A percentile compares a stretch with the other conserved stretches of the same genome.
phyloP scores from a whole-genome alignment of 192 early-diverging fungal species.

The Phlyctochytrium bullatum region DNA sequence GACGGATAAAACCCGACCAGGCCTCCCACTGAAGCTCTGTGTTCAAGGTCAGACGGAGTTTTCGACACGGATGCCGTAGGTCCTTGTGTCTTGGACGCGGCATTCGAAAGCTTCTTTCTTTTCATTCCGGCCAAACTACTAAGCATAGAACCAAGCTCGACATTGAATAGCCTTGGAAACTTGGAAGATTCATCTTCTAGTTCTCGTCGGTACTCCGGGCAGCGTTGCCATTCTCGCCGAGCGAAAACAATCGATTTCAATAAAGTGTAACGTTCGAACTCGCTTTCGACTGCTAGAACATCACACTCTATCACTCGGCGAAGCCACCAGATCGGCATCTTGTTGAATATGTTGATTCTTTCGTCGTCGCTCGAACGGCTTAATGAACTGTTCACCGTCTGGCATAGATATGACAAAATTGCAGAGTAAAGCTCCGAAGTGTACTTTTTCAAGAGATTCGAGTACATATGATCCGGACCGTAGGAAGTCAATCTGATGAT shows the following conservation, averaged over 20 bases:
- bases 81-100: no score
- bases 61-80: no score
- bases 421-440: not conserved
- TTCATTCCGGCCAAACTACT: no score
- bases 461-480: not conserved
- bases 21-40: no score
- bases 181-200: constrained; percentile 1
- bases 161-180: no score
- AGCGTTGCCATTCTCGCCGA: constrained; percentile 17
- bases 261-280: constrained; percentile 44
- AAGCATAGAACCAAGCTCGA: no score
- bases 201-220: no score
- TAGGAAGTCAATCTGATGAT: not conserved
- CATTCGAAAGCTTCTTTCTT: no score
- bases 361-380: not conserved
- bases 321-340: constrained; percentile 21
- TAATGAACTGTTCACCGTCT: constrained; percentile 1
- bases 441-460: constrained; percentile 4
- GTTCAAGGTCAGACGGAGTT: no score
- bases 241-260: constrained; percentile 29
- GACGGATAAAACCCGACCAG: no score
- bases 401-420: constrained; percentile 12
- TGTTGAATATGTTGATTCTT: not conserved
- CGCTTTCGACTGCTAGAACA: constrained; percentile 28
- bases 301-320: constrained; percentile 19